Conservation (phyloP, 441 rosid species). For the Adansonia madagascariensis region DNA sequence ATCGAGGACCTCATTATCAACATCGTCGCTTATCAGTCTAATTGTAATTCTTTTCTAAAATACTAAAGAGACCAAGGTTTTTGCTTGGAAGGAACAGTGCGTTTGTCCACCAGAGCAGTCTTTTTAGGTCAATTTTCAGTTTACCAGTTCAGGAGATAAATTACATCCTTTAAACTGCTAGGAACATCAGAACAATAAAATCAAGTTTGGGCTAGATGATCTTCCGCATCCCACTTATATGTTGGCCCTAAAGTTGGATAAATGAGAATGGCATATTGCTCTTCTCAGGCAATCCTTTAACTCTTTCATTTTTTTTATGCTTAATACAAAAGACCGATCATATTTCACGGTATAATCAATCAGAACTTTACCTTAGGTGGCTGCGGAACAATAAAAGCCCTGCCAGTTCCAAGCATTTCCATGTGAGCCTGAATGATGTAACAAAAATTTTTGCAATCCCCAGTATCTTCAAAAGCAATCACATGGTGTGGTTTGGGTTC, state of each 20-base stretch:
- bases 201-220: neutral
- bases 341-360: neutral
- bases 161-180: neutral
- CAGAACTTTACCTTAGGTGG: slow-evolving; percentile 72
- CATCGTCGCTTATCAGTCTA: neutral
- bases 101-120: neutral
- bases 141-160: slow-evolving; percentile 19
- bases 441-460: slow-evolving; percentile 73
- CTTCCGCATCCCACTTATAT: neutral
- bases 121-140: slow-evolving; percentile 7
- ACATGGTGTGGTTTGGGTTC: slow-evolving; percentile 86
- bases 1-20: slow-evolving; percentile 21
- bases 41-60: neutral
- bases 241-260: slow-evolving; percentile 9
- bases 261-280: neutral
- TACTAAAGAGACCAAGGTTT: neutral
- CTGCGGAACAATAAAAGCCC: slow-evolving; percentile 79
- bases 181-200: slow-evolving; percentile 6
- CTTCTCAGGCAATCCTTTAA: neutral
- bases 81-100: neutral
- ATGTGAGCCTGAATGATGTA: slow-evolving; percentile 82
- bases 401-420: slow-evolving; percentile 77
- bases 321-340: neutral
- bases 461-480: slow-evolving; percentile 79
- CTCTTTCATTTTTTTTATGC: slow-evolving; percentile 14